Percentiles rank a stretch among this genome's conserved stretches.
Conservation (phyloP, 495 filamentous ascomycete species). For the Penicillium malachiteum region DNA sequence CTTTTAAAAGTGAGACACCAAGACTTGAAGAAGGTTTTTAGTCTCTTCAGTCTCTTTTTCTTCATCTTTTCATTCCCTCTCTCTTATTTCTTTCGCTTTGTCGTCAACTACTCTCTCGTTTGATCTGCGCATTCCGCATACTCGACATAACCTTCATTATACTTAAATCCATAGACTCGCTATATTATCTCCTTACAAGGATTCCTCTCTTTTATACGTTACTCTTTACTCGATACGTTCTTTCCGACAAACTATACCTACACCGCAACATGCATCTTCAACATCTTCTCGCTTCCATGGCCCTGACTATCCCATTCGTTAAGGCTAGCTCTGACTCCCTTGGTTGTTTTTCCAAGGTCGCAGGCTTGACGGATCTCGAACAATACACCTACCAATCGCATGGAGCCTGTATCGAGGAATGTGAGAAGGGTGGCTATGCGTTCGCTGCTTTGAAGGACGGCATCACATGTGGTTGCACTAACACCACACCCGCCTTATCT, state of each 20-base stretch:
- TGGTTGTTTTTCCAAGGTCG: conserved; percentile 38
- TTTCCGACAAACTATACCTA: background rate
- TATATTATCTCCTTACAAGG: background rate
- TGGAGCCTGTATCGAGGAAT: conserved; percentile 32
- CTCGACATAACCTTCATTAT: conserved; percentile 1
- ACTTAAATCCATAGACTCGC: background rate
- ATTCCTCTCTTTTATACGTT: background rate
- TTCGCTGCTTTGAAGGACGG: conserved; percentile 34
- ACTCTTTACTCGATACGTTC: background rate
- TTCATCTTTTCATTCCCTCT: background rate
- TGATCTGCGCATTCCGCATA: conserved; percentile 2
- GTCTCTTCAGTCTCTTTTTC: background rate
- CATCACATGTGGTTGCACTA: conserved; percentile 37
- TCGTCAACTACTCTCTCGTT: background rate
- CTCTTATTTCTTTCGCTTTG: background rate
- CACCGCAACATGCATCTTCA: conserved; percentile 16
- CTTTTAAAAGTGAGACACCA: conserved; percentile 2
- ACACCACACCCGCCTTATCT: conserved; percentile 27
- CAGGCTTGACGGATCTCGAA: conserved; percentile 20
- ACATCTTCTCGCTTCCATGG: conserved; percentile 22
- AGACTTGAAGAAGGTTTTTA: background rate
- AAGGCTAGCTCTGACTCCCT: conserved; percentile 9
- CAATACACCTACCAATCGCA: conserved; percentile 30
- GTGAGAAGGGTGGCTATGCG: conserved; percentile 22
- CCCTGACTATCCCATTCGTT: conserved; percentile 26